Base-by-base conservation (phyloP, 1,284 basidiomycete genomes). In the Ustilago hordei region DNA sequence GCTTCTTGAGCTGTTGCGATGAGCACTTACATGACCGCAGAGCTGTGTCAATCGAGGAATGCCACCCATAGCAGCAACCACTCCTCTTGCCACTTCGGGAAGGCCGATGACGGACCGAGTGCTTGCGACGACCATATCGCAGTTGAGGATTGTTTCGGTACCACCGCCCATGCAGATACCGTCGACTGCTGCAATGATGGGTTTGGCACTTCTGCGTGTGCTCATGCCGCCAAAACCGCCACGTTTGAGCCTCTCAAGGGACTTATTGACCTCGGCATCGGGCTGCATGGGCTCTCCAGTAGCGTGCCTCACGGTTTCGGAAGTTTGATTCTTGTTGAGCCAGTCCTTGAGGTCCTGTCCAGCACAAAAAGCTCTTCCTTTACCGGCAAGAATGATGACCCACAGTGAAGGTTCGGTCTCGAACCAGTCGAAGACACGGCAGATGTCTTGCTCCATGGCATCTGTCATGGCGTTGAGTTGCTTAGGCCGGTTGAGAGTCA, bases 101-200 rank as follows among this genome's bases (percentile, higher is more conserved):
- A 95, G 88, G 3, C 90, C 92, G 69, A 95, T 92, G 64, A 89
- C 90, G 7, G 92, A 91, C 12, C 91, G 89, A 52, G 91, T 88
- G 63, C 89, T 90, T 2, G 93, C 91, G n/a, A 95, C 87, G 36
- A 94, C 92, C 32, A 95, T 84, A 83, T 95, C 93, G 77, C 92
- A 94, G 75, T 95, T 95, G 9, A 94, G 84, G 0, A 93, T 76
- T 57, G 94, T 90, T 84, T 95, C 93, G 48, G 91, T 88, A 1
- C 93, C 94, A 5, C 93, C 94, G 13, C 93, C 94, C 75, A 91
- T 92, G 3, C 92, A 91, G 35, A 91, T 89, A 13, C 93, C 93
- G 77, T 92, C 91, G 1, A 95, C 91, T 3, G 93, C 93, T 19
- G 93, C 92, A 58, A 95, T 92, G 72, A 94, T 90, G 8, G 93